phyloP scores from a whole-genome alignment of 2,329 filamentous ascomycete genomes.

The Sporothrix brasiliensis region DNA sequence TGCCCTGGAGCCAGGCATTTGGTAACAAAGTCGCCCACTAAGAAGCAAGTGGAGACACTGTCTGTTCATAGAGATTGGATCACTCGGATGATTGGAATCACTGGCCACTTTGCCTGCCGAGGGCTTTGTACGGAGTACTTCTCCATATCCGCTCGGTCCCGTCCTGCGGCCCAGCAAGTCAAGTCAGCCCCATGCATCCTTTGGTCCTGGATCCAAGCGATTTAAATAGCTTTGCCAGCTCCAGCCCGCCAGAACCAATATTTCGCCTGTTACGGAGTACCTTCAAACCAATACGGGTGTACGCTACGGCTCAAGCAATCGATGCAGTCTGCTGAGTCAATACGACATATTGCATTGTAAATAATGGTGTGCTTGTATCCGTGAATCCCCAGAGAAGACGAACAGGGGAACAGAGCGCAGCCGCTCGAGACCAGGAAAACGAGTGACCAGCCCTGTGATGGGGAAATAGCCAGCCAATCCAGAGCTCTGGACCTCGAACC shows the following conservation, averaged over 20 bases:
- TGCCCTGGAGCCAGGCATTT: slow-evolving; percentile 22
- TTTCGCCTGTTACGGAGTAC: not conserved
- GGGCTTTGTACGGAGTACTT: too few relatives aligned
- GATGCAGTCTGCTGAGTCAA: slow-evolving; percentile 8
- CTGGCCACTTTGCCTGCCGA: not conserved
- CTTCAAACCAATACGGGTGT: too few relatives aligned
- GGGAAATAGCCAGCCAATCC: slow-evolving; percentile 11
- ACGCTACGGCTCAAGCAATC: not conserved
- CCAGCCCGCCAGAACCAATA: not conserved
- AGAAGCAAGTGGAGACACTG: slow-evolving; percentile 11
- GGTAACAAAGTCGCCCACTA: not conserved
- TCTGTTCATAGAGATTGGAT: slow-evolving; percentile 23
- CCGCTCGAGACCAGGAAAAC: slow-evolving; percentile 10
- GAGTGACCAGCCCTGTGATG: slow-evolving; percentile 11
- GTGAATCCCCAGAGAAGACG: not conserved
- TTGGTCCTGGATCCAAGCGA: not conserved
- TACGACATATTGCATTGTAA: not conserved
- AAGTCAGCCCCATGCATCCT: not conserved
- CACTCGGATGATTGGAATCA: not conserved
- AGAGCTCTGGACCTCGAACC: not conserved
- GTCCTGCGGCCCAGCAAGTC: not conserved
- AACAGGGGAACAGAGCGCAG: not conserved
- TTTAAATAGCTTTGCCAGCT: not conserved
- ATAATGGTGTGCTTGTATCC: not conserved
- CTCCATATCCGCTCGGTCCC: slow-evolving; percentile 7